These are phyloP conservation scores for sweet orange (Citrus sinensis) DNA, from an alignment of 345 rosid species.

Conservation along the genomic window DVS_A1.0 CM039167.1:907001-907500, in stretches of 20 bases:
- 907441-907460: background rate
- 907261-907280: background rate
- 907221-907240: background rate
- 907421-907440: background rate
- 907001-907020: background rate
- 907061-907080: conserved; percentile 42
- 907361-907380: background rate
- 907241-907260: background rate
- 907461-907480: background rate
- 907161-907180: background rate
- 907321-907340: background rate
- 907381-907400: background rate
- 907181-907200: background rate
- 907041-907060: background rate
- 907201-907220: background rate
- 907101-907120: conserved; percentile 79
- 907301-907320: background rate
- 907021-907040: too few species aligned
- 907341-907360: background rate
- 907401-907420: background rate
- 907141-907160: background rate
- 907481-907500: background rate
- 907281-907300: background rate
- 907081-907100: conserved; percentile 48
- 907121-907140: conserved; percentile 34